phyloP scores from a whole-genome alignment of 139 green algal species.

The Chlamydomonas sp. region DNA sequence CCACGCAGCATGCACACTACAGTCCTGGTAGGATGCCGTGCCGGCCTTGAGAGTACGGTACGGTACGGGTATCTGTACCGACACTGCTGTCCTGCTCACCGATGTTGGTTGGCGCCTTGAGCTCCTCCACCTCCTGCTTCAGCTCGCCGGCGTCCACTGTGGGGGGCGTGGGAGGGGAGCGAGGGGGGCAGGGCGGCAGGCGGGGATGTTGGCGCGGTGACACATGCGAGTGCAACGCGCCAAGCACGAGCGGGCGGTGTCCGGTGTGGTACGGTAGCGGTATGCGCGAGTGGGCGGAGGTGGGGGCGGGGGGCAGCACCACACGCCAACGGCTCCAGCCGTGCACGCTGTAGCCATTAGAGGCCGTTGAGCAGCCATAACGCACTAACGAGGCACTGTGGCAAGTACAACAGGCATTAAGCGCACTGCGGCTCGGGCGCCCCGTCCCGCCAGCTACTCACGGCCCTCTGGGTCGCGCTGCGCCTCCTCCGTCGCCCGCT shows the following conservation, averaged over 20 bases:
- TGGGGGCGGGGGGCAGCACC: neutral
- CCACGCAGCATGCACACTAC: no score
- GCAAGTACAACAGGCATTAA: no score
- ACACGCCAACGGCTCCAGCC: neutral
- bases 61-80: no score
- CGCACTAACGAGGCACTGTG: neutral
- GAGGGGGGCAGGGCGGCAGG: neutral
- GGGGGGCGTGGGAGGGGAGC: neutral
- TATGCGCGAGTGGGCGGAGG: neutral
- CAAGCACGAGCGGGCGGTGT: neutral
- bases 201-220: no score
- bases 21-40: no score
- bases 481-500: conserved; percentile 6
- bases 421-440: no score
- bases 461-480: neutral
- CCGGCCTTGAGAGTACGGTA: no score
- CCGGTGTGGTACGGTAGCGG: neutral
- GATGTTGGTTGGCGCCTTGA: conserved; percentile 10
- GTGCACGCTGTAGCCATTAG: neutral
- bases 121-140: conserved; percentile 33
- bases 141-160: conserved; percentile 16
- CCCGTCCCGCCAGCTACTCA: neutral
- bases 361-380: neutral
- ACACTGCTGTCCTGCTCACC: neutral
- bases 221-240: neutral